phyloP scores from a whole-genome alignment of 1,284 basidiomycete species.

The Ganoderma lucidum region DNA sequence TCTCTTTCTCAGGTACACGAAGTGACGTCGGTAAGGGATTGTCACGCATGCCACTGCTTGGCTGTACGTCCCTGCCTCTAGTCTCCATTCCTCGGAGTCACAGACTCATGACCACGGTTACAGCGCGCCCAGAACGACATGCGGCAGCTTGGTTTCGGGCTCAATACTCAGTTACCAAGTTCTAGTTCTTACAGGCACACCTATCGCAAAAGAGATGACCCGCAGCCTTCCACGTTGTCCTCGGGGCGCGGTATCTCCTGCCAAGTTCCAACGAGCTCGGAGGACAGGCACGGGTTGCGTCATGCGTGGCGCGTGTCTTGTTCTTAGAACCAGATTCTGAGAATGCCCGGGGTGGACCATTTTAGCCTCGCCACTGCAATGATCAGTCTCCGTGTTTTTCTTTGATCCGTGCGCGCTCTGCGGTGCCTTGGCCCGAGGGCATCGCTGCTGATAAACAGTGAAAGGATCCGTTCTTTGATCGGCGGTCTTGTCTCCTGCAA shows the following conservation, averaged over 20 bases:
- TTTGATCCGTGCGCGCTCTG: not conserved
- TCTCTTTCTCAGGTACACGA: not conserved
- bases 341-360: not conserved
- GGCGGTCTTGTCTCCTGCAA: not conserved
- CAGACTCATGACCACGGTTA: not conserved
- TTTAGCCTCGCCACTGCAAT: not conserved
- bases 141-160: not conserved
- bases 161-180: not conserved
- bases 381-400: slow-evolving; percentile 2
- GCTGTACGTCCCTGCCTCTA: not conserved
- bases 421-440: not conserved
- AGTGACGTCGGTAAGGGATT: not conserved
- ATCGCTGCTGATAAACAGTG: not conserved
- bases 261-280: not conserved
- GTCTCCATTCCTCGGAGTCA: not conserved
- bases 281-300: not conserved
- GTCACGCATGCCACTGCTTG: not conserved
- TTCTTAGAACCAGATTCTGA: not conserved
- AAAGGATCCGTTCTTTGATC: not conserved
- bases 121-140: not conserved
- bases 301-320: not conserved
- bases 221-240: not conserved
- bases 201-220: not conserved
- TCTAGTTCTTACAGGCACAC: not conserved
- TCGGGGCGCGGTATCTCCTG: not conserved